These are phyloP conservation scores for Hypoxylon trugodes DNA, from an alignment of 495 filamentous ascomycete genomes.

Conservation along the genomic window DNA sequence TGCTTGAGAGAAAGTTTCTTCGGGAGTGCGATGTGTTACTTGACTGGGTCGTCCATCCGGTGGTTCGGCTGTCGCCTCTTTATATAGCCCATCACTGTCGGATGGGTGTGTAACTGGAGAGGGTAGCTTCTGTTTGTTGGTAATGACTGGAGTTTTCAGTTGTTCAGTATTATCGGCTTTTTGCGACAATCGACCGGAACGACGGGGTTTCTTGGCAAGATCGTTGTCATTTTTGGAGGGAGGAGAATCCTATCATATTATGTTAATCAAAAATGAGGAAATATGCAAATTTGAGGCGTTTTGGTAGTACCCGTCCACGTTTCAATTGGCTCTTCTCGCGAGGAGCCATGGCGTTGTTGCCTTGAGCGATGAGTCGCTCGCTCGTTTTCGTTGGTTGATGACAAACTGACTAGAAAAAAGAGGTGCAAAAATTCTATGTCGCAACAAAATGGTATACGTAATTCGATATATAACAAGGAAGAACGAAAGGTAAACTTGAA, in stretches of 20 bases:
- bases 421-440: background rate
- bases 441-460: background rate
- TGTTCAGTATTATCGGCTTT: slow-evolving; percentile 53
- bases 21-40: slow-evolving; percentile 58
- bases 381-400: slow-evolving; percentile 1
- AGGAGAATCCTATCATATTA: slow-evolving; percentile 53
- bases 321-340: slow-evolving; percentile 66
- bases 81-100: slow-evolving; percentile 69
- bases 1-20: slow-evolving; percentile 56
- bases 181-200: slow-evolving; percentile 66
- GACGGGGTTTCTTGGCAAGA: slow-evolving; percentile 71
- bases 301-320: slow-evolving; percentile 54
- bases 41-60: slow-evolving; percentile 69
- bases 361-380: slow-evolving; percentile 19
- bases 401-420: background rate
- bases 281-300: slow-evolving; percentile 25
- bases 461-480: background rate
- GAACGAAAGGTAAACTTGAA: background rate
- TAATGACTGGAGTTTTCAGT: slow-evolving; percentile 66
- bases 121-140: slow-evolving; percentile 74
- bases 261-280: slow-evolving; percentile 42
- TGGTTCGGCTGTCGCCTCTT: slow-evolving; percentile 77
- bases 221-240: slow-evolving; percentile 54
- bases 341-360: slow-evolving; percentile 58
- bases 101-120: slow-evolving; percentile 78